Base-by-base conservation (phyloP, 2,329 filamentous ascomycete genomes). In the Exophiala sp. region DNA sequence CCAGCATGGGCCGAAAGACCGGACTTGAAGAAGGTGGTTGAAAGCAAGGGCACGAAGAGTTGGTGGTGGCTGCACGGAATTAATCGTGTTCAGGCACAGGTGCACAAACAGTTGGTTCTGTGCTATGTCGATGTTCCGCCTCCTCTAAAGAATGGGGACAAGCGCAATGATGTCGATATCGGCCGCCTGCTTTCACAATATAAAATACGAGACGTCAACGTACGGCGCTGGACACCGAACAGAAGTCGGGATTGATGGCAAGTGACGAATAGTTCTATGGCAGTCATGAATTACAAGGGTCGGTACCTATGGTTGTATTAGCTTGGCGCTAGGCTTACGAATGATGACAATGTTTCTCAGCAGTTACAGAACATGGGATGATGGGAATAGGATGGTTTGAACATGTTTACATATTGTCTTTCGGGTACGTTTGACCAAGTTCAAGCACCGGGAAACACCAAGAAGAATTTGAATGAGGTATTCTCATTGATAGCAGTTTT, bases 91-190 rank as follows among this genome's bases (percentile, higher is more conserved):
- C 81, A 97, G 60, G 83, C 84, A 1, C 88, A 95, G 61, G 93
- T 95, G 3, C 81, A 85, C 64, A 98, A 98, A 75, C 95, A 83
- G 42, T 67, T 98, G 58, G 82, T 97, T 30, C 66, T 98, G 24
- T 84, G 86, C 34, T 98, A 96, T 64, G 90, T 98, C 10, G 90
- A 97, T 57, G 77, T 98, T 3, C 93, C 93, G 1, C 77, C 84
- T 2, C 85, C 87, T 1, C 62, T 73, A 13, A 69, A 71, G 40
- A 72, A 73, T 13, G 61, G 71, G 13, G 66, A 68, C 9, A 62
- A 63, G 2, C 63, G 59, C 5, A 61, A 58, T 44, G 58, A 52
- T 49, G 63, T 72, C 21, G 81, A 86, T 52, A 75, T 93, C 43
- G 77, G 81, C 1, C 71, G 70, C 8, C 66, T 85, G 21, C 67